Evolutionary conservation across 306 rosid genomes (phyloP).

Genomic region (Luffa aegyptiaca): DNA sequence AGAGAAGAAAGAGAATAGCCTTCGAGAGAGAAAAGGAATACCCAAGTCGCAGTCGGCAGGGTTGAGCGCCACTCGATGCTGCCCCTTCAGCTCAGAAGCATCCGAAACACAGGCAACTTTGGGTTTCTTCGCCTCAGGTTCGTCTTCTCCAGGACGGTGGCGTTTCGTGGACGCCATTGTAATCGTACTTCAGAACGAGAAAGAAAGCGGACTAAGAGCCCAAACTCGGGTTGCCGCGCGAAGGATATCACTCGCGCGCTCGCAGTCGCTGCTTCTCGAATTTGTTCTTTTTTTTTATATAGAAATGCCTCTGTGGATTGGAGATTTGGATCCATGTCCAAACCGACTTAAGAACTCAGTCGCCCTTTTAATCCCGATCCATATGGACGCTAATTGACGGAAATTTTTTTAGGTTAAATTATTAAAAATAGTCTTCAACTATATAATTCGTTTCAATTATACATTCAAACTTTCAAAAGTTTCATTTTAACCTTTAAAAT

Average conservation of each 20-base stretch:
- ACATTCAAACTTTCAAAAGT: no score
- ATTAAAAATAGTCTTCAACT: no score
- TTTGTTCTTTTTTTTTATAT: not conserved
- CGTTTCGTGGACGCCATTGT: conserved; percentile 22
- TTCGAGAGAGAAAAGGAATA: not conserved
- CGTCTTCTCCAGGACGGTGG: not conserved
- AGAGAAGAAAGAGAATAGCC: not conserved
- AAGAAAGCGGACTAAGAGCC: not conserved
- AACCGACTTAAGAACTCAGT: not conserved
- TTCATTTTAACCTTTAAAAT: no score
- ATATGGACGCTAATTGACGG: no score
- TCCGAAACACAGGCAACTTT: not conserved
- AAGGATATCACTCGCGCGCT: not conserved
- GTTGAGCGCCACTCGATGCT: conserved; percentile 20
- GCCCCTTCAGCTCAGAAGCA: not conserved
- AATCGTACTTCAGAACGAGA: not conserved
- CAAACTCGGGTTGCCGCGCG: not conserved
- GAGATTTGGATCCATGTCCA: not conserved
- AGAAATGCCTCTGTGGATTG: not conserved
- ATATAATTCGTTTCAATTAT: no score
- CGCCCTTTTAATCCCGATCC: not conserved
- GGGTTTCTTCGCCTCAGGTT: conserved; percentile 8
- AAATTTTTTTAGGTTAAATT: no score
- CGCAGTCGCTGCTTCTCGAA: not conserved
- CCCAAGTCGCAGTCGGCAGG: conserved; percentile 29